Conservation (phyloP, 805 yeast species). For the Candida khao-thaluensis region DNA sequence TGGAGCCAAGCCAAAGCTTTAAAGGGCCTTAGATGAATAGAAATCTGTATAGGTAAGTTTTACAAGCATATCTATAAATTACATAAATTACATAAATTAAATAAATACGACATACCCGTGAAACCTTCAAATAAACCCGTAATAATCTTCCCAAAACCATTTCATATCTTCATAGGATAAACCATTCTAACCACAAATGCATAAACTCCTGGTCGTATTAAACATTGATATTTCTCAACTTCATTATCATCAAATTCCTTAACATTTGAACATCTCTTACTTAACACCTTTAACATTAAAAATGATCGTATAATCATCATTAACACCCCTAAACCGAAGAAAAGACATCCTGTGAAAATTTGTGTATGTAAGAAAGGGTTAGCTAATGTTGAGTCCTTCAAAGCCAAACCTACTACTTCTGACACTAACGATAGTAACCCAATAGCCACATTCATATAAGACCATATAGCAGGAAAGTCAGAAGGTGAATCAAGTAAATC, state of each 20-base stretch:
- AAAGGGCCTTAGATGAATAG: too few relatives aligned
- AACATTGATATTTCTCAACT: slow-evolving; percentile 18
- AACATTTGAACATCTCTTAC: neutral
- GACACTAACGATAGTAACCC: slow-evolving; percentile 40
- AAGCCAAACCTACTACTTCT: slow-evolving; percentile 55
- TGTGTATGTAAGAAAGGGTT: slow-evolving; percentile 57
- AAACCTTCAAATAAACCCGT: neutral
- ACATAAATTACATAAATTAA: too few relatives aligned
- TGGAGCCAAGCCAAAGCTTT: slow-evolving; percentile 48
- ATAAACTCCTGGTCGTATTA: slow-evolving; percentile 11
- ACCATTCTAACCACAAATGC: slow-evolving; percentile 18
- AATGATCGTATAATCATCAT: slow-evolving; percentile 51
- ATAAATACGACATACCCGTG: too few relatives aligned
- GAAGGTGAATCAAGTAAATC: slow-evolving; percentile 21
- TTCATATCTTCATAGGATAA: slow-evolving; percentile 18
- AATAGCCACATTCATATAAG: slow-evolving; percentile 35
- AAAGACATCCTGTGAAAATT: slow-evolving; percentile 54
- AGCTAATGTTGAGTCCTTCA: slow-evolving; percentile 16
- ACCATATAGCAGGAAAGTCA: slow-evolving; percentile 40
- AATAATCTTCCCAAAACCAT: too few relatives aligned
- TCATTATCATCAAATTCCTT: slow-evolving; percentile 17
- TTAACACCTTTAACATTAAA: slow-evolving; percentile 44
- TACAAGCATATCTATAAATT: too few relatives aligned
- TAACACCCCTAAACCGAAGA: slow-evolving; percentile 40
- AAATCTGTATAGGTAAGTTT: too few relatives aligned